Conservation (phyloP, 441 rosid genomes). For the Euphorbia neoarborescens region DNA sequence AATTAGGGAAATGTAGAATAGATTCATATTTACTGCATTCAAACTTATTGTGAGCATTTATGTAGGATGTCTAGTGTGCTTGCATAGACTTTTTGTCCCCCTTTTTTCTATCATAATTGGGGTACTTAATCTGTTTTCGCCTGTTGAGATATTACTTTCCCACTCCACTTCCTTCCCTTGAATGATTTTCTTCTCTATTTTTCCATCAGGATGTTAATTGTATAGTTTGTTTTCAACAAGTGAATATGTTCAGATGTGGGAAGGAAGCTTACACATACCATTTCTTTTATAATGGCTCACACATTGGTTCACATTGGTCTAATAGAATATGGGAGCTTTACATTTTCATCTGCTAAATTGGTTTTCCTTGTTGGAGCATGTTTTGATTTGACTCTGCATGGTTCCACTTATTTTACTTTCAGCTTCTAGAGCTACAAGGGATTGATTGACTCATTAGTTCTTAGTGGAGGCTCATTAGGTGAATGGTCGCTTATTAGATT, state of each 20-base stretch:
- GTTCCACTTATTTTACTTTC: neutral
- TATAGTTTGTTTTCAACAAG: neutral
- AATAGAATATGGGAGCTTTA: neutral
- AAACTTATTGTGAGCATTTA: neutral
- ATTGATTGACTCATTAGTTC: neutral
- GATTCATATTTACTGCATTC: neutral
- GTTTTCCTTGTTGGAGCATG: neutral
- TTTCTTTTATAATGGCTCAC: neutral
- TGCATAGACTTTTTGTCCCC: neutral
- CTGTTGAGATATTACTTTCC: neutral
- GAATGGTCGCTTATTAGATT: neutral
- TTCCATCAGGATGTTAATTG: neutral
- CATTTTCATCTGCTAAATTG: conserved; percentile 1
- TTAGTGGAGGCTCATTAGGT: conserved; percentile 1
- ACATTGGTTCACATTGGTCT: neutral
- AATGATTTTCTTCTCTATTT: neutral
- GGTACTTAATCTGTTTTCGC: neutral
- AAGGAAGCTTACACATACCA: neutral
- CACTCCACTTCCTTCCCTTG: neutral
- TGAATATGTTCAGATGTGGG: neutral
- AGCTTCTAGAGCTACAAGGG: neutral
- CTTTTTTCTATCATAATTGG: neutral
- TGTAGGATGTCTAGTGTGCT: neutral
- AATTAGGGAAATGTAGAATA: neutral
- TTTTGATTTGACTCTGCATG: conserved; percentile 2